These are phyloP conservation scores for Xylaria acuta DNA, from an alignment of 495 filamentous ascomycete genomes.

Conservation along the genomic window DNA sequence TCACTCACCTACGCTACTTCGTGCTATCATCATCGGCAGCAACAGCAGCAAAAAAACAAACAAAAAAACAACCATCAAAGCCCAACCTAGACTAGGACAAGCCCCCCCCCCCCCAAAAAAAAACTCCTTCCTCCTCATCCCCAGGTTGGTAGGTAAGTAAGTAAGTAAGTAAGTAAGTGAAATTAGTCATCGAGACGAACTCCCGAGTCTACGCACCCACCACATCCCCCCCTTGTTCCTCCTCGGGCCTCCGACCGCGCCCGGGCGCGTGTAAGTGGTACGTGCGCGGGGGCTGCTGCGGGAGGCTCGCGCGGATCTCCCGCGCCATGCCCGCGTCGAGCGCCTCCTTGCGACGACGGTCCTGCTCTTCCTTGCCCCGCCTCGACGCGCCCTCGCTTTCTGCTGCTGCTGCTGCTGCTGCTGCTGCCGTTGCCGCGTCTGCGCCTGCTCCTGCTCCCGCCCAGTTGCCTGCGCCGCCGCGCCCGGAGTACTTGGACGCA, in stretches of 20 bases:
- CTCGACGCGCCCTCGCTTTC: constrained; percentile 42
- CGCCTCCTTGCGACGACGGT: constrained; percentile 34
- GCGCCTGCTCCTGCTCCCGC: constrained; percentile 49
- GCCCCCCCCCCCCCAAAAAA: too few relatives aligned
- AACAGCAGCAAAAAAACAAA: background rate
- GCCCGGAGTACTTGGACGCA: constrained; percentile 43
- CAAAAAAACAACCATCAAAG: background rate
- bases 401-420: constrained; percentile 31
- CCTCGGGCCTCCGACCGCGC: constrained; percentile 33
- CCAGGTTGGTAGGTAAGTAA: too few relatives aligned
- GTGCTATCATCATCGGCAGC: background rate
- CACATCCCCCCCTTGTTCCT: background rate
- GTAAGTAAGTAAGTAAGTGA: background rate
- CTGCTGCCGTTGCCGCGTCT: constrained; percentile 57
- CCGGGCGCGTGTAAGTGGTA: constrained; percentile 39
- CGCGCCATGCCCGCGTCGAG: constrained; percentile 37
- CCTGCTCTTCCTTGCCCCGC: constrained; percentile 40
- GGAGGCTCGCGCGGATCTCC: constrained; percentile 37
- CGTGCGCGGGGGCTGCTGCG: constrained; percentile 35
- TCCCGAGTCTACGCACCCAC: background rate
- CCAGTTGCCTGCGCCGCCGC: constrained; percentile 69
- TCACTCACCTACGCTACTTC: background rate
- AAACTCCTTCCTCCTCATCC: background rate
- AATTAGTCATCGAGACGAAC: background rate
- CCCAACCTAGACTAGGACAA: background rate